Base-by-base conservation (phyloP, 1,284 basidiomycete genomes). In the Cryptococcus maquisensis region DNA sequence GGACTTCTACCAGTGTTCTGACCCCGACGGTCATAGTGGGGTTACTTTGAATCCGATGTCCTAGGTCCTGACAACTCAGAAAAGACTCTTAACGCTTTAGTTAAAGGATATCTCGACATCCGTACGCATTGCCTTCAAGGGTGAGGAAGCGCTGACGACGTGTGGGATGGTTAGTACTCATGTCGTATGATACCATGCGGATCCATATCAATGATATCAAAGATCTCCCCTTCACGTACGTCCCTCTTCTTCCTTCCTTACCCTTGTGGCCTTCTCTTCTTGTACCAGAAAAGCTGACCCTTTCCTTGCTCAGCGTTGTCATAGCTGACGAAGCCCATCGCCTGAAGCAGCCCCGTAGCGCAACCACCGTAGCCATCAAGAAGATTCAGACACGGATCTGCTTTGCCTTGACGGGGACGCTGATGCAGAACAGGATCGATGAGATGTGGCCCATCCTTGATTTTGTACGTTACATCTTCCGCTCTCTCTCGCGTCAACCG, bases 371-470 rank as follows among this genome's bases (percentile, higher is more conserved):
- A 13, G 77, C 79, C 0, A 64, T 79, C 40, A 76, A 79, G 53
- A 66, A 65, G 8, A 72, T 81, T 32, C 53, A 62, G 3, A 60
- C 62, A 23, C 36, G 50, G 4, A 58, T 61, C 6, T 69, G 69
- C 39, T 73, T 72, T 41, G 70, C 64, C 2, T 53, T 70, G 6
- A 69, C 67, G 4, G 75, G 75, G 1, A 77, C 75, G 0, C 49
- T 77, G 20, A 65, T 77, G 13, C 79, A 80, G 60, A 81, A 80
- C 59, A 62, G 75, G 4, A 75, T 78, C 49, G 69, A 74, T 8
- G 80, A 81, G 63, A 74, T 81, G 54, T 80, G 79, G 74, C 77
- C 76, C 23, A 60, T 79, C 2, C 62, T 79, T 0, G 76, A 78
- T 51, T 79, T 76, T 66, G 74, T 74, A 20, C 64, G 71, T 55